Percentiles rank a stretch among this genome's conserved stretches.
Evolutionary conservation across 768 basidiomycete genomes (phyloP).

Genomic region (Lactifluus hygrophoroides): DNA sequence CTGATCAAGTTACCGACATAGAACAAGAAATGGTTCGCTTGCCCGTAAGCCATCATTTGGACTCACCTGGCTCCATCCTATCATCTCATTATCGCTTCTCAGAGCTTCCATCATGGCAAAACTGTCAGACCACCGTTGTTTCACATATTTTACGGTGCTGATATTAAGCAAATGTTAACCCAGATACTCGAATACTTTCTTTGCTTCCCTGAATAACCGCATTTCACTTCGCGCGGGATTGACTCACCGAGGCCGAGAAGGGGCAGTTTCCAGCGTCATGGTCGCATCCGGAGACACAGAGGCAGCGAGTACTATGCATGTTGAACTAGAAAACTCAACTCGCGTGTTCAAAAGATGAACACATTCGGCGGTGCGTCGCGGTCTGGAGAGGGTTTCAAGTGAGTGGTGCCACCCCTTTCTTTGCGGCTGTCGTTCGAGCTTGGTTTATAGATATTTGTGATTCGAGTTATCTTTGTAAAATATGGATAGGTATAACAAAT

Average conservation of each 20-base stretch:
- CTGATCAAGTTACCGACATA: no score
- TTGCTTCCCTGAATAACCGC: conserved; percentile 9
- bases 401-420: no score
- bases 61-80: no score
- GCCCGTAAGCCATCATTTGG: conserved; percentile 1
- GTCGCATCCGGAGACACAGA: no score
- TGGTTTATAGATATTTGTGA: no score
- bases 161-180: background rate
- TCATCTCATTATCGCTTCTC: background rate
- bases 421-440: no score
- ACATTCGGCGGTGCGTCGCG: no score
- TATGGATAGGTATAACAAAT: no score
- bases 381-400: background rate
- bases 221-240: background rate
- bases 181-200: conserved; percentile 10
- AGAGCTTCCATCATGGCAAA: conserved; percentile 6
- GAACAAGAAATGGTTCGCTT: conserved; percentile 2
- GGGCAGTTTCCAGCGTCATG: no score
- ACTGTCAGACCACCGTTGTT: background rate
- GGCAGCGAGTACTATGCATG: no score
- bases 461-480: no score
- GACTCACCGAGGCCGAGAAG: no score
- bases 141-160: background rate
- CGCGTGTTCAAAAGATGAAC: background rate
- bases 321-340: background rate